Conservation (phyloP, 2,329 filamentous ascomycete species). For the Fusarium sulawesiense region DNA sequence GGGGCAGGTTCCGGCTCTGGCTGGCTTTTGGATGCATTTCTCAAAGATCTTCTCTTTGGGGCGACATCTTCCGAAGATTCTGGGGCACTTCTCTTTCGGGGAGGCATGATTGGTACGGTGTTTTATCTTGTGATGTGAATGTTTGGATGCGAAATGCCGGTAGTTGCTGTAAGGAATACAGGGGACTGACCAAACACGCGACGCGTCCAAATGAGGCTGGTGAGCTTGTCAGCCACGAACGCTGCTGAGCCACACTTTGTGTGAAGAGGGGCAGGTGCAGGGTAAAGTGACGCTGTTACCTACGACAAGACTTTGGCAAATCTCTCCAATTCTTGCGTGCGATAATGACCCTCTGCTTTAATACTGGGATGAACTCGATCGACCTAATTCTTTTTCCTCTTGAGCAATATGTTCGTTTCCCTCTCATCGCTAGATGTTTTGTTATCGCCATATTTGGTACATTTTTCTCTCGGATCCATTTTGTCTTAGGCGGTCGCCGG, state of each 20-base stretch:
- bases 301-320: fast-evolving
- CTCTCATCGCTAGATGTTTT: too few relatives aligned
- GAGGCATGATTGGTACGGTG: slow-evolving; percentile 5
- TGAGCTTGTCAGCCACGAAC: fast-evolving
- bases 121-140: neutral
- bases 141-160: neutral
- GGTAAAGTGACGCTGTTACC: neutral
- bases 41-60: slow-evolving; percentile 33
- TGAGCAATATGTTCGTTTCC: too few relatives aligned
- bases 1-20: neutral
- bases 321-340: too few relatives aligned
- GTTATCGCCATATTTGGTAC: too few relatives aligned
- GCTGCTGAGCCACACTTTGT: neutral
- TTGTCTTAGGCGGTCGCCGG: too few relatives aligned
- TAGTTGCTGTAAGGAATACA: neutral
- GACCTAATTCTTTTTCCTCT: too few relatives aligned
- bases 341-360: too few relatives aligned
- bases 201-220: slow-evolving; percentile 10
- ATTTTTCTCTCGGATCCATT: too few relatives aligned
- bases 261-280: fast-evolving
- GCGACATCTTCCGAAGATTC: neutral
- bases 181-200: neutral
- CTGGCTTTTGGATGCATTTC: slow-evolving; percentile 18
- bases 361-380: too few relatives aligned
- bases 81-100: slow-evolving; percentile 24